Conservation (phyloP, 306 rosid genomes). For the Vigna unguiculata region DNA sequence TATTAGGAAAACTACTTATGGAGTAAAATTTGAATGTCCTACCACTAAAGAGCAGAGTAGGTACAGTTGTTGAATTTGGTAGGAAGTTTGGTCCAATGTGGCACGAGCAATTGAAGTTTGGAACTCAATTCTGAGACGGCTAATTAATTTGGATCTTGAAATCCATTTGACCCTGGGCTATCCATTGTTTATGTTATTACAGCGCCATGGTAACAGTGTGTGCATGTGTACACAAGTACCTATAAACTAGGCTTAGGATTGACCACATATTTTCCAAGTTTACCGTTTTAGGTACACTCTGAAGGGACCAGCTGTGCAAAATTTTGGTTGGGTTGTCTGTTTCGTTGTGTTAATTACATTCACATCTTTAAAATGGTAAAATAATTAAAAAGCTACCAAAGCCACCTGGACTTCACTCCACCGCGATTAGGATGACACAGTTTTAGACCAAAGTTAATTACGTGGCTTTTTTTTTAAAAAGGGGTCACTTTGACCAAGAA, state of each 20-base stretch:
- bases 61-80: slow-evolving; percentile 31
- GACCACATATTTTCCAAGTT: slow-evolving; percentile 20
- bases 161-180: slow-evolving; percentile 42
- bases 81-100: slow-evolving; percentile 50
- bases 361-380: slow-evolving; percentile 30
- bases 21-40: slow-evolving; percentile 24
- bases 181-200: background rate
- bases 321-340: slow-evolving; percentile 58
- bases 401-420: slow-evolving; percentile 19
- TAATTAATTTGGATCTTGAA: slow-evolving; percentile 43
- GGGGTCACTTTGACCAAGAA: no score
- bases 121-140: slow-evolving; percentile 45
- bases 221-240: slow-evolving; percentile 14
- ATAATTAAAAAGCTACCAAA: slow-evolving; percentile 23
- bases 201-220: background rate
- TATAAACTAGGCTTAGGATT: slow-evolving; percentile 16
- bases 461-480: no score
- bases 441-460: background rate
- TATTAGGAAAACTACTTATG: background rate
- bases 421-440: slow-evolving; percentile 19
- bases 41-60: slow-evolving; percentile 15
- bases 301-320: slow-evolving; percentile 30
- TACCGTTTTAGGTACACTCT: slow-evolving; percentile 3
- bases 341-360: slow-evolving; percentile 40
- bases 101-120: background rate